Evolutionary conservation across 2,329 filamentous ascomycete genomes (phyloP).

Genomic region (Lachnum nothofagi): DNA sequence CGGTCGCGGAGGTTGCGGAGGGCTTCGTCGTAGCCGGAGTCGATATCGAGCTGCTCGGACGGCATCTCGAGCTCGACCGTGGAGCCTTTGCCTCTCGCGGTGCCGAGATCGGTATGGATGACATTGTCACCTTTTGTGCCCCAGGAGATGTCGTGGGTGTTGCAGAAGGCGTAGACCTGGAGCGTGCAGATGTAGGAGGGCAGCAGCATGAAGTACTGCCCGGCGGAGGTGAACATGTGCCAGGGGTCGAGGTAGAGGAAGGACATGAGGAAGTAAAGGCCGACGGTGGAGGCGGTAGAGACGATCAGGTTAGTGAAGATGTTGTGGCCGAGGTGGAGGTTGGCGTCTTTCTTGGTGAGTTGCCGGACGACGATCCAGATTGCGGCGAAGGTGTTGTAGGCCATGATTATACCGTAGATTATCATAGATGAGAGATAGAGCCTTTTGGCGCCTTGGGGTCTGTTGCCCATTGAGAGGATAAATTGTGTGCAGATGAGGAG

Average conservation of each 20-base stretch:
- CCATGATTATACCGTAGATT: constrained; percentile 90
- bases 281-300: constrained; percentile 80
- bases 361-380: constrained; percentile 87
- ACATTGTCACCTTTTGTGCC: constrained; percentile 98
- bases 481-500: constrained; percentile 92
- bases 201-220: constrained; percentile 87
- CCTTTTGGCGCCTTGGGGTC: constrained; percentile 88
- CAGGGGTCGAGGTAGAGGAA: constrained; percentile 96
- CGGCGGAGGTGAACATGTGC: constrained; percentile 94
- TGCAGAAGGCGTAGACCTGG: constrained; percentile 98
- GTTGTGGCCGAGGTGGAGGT: constrained; percentile 68
- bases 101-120: constrained; percentile 84
- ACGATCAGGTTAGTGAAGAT: constrained; percentile 94
- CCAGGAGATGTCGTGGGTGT: constrained; percentile 98
- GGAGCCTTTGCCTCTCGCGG: constrained; percentile 67
- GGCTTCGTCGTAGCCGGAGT: constrained; percentile 94
- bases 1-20: constrained; percentile 92
- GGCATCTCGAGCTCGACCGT: constrained; percentile 97
- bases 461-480: constrained; percentile 91
- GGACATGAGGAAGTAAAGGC: constrained; percentile 93
- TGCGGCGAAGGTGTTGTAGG: constrained; percentile 84
- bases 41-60: constrained; percentile 94
- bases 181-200: constrained; percentile 94
- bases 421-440: constrained; percentile 86
- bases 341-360: constrained; percentile 46